A percentile compares a stretch with the other conserved stretches of the same genome.
phyloP scores from a whole-genome alignment of 208 protist genomes.

The Naegleria fowleri region DNA sequence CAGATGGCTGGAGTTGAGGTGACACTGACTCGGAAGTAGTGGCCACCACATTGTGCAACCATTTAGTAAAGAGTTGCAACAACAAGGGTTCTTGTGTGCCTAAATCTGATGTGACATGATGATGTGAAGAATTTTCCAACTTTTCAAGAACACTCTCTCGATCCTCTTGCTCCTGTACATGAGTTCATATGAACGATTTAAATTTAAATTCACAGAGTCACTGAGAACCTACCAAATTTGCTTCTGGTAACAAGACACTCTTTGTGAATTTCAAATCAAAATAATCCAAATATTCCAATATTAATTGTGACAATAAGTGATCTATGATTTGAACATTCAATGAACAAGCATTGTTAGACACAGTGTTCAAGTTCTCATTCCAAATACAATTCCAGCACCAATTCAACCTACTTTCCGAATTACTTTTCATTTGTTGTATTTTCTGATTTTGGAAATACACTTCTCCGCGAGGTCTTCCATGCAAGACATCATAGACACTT shows the following conservation, averaged over 20 bases:
- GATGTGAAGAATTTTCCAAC: not conserved
- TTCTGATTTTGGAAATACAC: not conserved
- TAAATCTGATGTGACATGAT: not conserved
- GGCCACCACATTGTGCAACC: not conserved
- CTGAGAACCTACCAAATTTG: not conserved
- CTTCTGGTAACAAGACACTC: not conserved
- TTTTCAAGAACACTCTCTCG: not conserved
- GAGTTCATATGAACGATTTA: no score
- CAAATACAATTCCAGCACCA: no score
- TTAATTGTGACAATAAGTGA: not conserved
- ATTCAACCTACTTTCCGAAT: not conserved
- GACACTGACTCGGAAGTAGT: not conserved
- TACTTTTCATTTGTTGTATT: not conserved
- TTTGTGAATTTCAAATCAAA: not conserved
- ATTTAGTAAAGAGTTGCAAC: not conserved
- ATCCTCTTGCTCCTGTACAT: not conserved
- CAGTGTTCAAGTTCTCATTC: no score
- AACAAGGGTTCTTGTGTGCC: not conserved
- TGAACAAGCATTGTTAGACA: no score
- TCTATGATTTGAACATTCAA: not conserved
- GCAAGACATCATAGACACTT: conserved; percentile 1
- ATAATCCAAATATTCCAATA: not conserved
- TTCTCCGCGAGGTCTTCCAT: not conserved
- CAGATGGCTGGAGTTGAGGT: no score
- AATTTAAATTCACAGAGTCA: no score